A percentile compares a stretch with the other conserved stretches of the same genome.
These are phyloP conservation scores for Candida quercuum DNA, from an alignment of 805 yeast genomes.

Conservation along the genomic window DNA sequence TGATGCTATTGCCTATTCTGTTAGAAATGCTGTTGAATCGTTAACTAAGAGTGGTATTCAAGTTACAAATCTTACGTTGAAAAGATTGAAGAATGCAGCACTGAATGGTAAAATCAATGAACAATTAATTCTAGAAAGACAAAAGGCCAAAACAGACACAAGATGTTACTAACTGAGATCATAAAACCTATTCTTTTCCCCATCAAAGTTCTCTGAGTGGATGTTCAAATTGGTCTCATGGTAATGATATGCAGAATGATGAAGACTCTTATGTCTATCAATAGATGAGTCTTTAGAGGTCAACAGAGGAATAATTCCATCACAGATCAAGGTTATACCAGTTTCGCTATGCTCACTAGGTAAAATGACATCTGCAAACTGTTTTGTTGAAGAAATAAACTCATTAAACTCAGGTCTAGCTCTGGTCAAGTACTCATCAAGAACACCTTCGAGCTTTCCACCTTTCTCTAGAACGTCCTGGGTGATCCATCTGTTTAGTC, in stretches of 20 bases:
- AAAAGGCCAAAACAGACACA: slow-evolving; percentile 24
- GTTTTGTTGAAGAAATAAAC: slow-evolving; percentile 63
- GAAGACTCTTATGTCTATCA: slow-evolving; percentile 4
- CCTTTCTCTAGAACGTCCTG: slow-evolving; percentile 24
- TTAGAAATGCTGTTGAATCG: slow-evolving; percentile 21
- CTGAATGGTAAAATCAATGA: slow-evolving; percentile 30
- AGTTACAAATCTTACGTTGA: slow-evolving; percentile 12
- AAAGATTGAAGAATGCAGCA: slow-evolving; percentile 14
- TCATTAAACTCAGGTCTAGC: slow-evolving; percentile 65
- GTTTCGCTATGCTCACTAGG: slow-evolving; percentile 62
- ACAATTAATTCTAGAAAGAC: slow-evolving; percentile 28
- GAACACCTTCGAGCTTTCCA: slow-evolving; percentile 22
- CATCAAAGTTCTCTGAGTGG: slow-evolving; percentile 31
- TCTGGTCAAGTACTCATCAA: slow-evolving; percentile 43
- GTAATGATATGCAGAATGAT: slow-evolving; percentile 10
- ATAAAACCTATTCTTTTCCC: slow-evolving; percentile 39
- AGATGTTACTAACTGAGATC: slow-evolving; percentile 25
- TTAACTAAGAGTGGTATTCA: slow-evolving; percentile 16
- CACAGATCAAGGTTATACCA: slow-evolving; percentile 56
- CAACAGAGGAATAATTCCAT: slow-evolving; percentile 47
- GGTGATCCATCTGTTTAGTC: slow-evolving; percentile 73
- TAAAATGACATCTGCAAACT: slow-evolving; percentile 66
- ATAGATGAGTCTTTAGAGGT: slow-evolving; percentile 5
- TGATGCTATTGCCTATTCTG: slow-evolving; percentile 8
- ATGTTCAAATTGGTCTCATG: slow-evolving; percentile 24